Evolutionary conservation across 2,329 filamentous ascomycete genomes (phyloP).

Genomic region (Cladophialophora chaetospira): DNA sequence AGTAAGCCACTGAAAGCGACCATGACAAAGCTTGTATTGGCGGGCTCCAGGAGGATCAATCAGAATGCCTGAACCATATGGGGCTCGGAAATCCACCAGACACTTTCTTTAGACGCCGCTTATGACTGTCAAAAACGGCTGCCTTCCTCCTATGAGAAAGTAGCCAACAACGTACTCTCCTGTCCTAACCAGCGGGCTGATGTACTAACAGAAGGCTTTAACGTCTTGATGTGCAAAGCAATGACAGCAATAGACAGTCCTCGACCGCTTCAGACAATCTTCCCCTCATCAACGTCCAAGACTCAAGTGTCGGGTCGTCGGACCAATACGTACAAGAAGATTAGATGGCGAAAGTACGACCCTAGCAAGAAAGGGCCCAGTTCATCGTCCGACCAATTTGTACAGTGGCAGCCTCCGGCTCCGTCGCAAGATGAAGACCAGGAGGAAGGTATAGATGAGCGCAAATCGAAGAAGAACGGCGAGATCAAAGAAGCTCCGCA

Average conservation of each 20-base stretch:
- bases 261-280: slow-evolving; percentile 3
- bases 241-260: slow-evolving; percentile 1
- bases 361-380: slow-evolving; percentile 10
- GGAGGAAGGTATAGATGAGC: not conserved
- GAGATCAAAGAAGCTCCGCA: not conserved
- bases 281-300: slow-evolving; percentile 1
- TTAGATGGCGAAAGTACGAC: slow-evolving; percentile 26
- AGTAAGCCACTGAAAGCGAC: too few species aligned
- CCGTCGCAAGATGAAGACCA: not conserved
- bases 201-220: too few species aligned
- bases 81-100: not conserved
- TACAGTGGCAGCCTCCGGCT: slow-evolving; percentile 20
- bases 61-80: not conserved
- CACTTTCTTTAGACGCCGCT: slow-evolving; percentile 2
- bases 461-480: not conserved
- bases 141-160: too few species aligned
- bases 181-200: too few species aligned
- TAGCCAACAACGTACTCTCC: too few species aligned
- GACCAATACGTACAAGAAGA: slow-evolving; percentile 16
- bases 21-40: too few species aligned
- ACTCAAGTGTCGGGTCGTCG: not conserved
- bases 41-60: too few species aligned
- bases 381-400: slow-evolving; percentile 12
- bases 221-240: too few species aligned
- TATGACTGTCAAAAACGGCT: not conserved